Percentiles rank a stretch among this genome's conserved stretches.
Conservation (phyloP, 768 basidiomycete species). For the Xerocomus potaroensis region DNA sequence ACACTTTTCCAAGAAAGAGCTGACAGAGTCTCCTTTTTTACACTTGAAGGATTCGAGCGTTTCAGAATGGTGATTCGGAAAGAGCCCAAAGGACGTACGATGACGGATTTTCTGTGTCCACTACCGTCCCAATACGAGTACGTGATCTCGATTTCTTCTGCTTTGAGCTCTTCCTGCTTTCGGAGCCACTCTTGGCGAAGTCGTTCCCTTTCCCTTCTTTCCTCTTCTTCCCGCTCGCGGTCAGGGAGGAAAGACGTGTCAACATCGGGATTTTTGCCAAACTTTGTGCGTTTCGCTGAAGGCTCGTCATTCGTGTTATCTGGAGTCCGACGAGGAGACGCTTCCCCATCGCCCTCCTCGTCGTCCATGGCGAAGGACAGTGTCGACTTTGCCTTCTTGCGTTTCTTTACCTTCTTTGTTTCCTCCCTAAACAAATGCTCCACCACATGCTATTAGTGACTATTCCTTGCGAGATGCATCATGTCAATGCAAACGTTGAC, state of each 20-base stretch:
- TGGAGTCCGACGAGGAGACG: slow-evolving; percentile 37
- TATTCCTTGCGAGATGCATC: slow-evolving; percentile 24
- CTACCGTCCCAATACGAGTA: slow-evolving; percentile 99
- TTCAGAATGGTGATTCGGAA: neutral
- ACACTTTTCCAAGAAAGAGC: slow-evolving; percentile 87
- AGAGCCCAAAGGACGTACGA: slow-evolving; percentile 46
- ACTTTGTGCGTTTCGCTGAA: slow-evolving; percentile 65
- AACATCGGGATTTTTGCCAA: slow-evolving; percentile 93
- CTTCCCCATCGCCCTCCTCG: slow-evolving; percentile 48
- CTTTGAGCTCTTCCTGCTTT: slow-evolving; percentile 63
- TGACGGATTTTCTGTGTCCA: slow-evolving; percentile 90
- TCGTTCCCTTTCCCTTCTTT: slow-evolving; percentile 83
- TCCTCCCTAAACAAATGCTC: slow-evolving; percentile 87
- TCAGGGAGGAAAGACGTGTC: slow-evolving; percentile 99
- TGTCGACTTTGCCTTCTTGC: slow-evolving; percentile 88
- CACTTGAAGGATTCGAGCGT: slow-evolving; percentile 49
- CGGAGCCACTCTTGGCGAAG: slow-evolving; percentile 86
- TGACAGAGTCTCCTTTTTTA: slow-evolving; percentile 93
- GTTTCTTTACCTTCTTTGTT: slow-evolving; percentile 83
- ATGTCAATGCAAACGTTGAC: slow-evolving; percentile 31
- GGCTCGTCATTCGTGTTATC: slow-evolving; percentile 42
- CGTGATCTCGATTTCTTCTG: slow-evolving; percentile 80
- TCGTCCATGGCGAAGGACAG: slow-evolving; percentile 91
- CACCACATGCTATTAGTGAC: slow-evolving; percentile 71
- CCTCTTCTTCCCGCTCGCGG: slow-evolving; percentile 92